phyloP scores from a whole-genome alignment of 2,329 filamentous ascomycete genomes.

The Coniochaeta sp. region DNA sequence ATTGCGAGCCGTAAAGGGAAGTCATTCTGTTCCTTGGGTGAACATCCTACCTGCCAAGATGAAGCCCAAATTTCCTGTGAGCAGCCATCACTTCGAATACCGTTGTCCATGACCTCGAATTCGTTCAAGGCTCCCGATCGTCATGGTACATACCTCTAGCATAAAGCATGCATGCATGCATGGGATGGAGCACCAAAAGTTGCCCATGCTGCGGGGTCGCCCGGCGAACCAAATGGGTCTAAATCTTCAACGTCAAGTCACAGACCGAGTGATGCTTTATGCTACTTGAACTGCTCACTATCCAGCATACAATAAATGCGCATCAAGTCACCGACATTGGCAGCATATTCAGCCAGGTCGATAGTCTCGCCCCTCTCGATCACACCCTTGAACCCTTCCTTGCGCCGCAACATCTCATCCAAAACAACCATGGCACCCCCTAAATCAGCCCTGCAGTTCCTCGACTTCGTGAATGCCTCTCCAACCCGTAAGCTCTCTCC shows the following conservation, averaged over 20 bases:
- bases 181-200: not conserved
- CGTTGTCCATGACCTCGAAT: too few relatives aligned
- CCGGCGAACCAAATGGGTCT: not conserved
- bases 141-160: too few relatives aligned
- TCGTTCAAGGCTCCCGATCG: too few relatives aligned
- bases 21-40: too few relatives aligned
- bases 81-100: too few relatives aligned
- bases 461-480: slow-evolving; percentile 90
- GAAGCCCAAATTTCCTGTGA: too few relatives aligned
- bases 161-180: too few relatives aligned
- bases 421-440: slow-evolving; percentile 40
- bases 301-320: not conserved
- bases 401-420: slow-evolving; percentile 2
- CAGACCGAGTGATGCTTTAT: not conserved
- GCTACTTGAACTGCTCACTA: not conserved
- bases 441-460: slow-evolving; percentile 67
- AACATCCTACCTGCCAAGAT: too few relatives aligned
- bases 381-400: not conserved
- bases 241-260: not conserved
- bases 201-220: not conserved
- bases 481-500: slow-evolving; percentile 73
- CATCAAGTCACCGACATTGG: not conserved
- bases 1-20: too few relatives aligned
- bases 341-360: not conserved
- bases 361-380: not conserved